Base-by-base conservation (phyloP, 164 flowering plant species). In the Euptelea pleiosperma region DNA sequence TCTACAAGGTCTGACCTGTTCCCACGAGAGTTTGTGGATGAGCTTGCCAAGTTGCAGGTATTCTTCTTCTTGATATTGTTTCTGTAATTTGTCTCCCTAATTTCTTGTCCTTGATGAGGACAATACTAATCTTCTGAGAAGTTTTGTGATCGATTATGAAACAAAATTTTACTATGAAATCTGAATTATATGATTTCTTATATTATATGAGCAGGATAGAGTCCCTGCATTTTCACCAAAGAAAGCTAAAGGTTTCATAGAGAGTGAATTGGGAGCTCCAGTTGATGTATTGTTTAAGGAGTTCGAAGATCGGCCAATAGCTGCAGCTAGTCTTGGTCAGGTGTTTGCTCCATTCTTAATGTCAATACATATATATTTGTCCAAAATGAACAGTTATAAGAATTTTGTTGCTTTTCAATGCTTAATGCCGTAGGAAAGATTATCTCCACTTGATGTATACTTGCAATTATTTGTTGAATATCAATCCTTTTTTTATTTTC, bases 271-370 rank as follows among this genome's bases (percentile, higher is more conserved):
- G 52, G 97, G 97, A 52, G 86, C 84, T 71, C 82, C 97, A 12
- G 70, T 90, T 25, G 60, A 82, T 22, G 36, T 73, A 37, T 55
- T 93, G 60, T 93, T 79, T 55, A 85, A 79, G 75, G 87, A 79
- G 69, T 93, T 93, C 70, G 97, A 90, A 66, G 97, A 87, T 57
- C 79, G 43, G 52, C 99, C 99, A 31, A 86, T 93, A 62, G 99
- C 99, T 63, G 97, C 99, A 41, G 99, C 99, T 66, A 93, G 99
- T 77, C 97, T 93, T 80, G 99, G 99, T 67, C 99, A 93, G 99
- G 99, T 92, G 79, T 70, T 73, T 73, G 59, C 57, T 60, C 55
- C 52, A 53, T 67, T 58, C 31, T 70, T 9, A 30, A 30, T 14
- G 26, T 48, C 34, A 8, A 22, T 47, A 10, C 47, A 33, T 1